phyloP scores from a whole-genome alignment of 2,329 filamentous ascomycete genomes.

The Ceratocystis alfenasii region DNA sequence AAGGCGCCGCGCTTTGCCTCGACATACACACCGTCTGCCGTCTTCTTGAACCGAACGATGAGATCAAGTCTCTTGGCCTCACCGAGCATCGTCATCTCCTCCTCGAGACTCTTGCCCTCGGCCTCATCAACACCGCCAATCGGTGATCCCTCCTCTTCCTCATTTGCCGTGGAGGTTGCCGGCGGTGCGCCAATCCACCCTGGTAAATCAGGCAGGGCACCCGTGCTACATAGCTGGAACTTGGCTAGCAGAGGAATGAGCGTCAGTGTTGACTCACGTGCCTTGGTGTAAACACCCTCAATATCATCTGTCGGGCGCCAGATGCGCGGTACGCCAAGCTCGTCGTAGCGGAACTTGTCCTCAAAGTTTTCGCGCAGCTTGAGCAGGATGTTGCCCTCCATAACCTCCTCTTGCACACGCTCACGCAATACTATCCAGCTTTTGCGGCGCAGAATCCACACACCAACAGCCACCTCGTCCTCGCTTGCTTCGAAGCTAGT shows the following conservation, averaged over 20 bases:
- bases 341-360: slow-evolving; percentile 97
- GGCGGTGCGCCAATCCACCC: slow-evolving; percentile 74
- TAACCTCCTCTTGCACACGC: slow-evolving; percentile 92
- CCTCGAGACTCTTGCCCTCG: slow-evolving; percentile 84
- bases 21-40: slow-evolving; percentile 91
- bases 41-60: slow-evolving; percentile 93
- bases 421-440: slow-evolving; percentile 84
- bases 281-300: slow-evolving; percentile 84
- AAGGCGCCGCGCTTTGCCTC: slow-evolving; percentile 96
- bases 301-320: slow-evolving; percentile 97
- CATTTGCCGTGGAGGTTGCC: slow-evolving; percentile 58
- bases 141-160: slow-evolving; percentile 78
- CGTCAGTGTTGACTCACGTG: slow-evolving; percentile 80
- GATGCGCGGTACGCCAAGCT: slow-evolving; percentile 84
- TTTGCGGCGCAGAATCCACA: slow-evolving; percentile 87
- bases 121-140: slow-evolving; percentile 94
- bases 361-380: slow-evolving; percentile 98
- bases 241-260: slow-evolving; percentile 79
- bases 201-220: slow-evolving; percentile 66
- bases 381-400: slow-evolving; percentile 89
- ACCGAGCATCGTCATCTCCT: slow-evolving; percentile 89
- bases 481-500: slow-evolving; percentile 86
- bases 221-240: slow-evolving; percentile 67
- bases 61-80: slow-evolving; percentile 86
- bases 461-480: slow-evolving; percentile 80